These are phyloP conservation scores for Podaxis sp. DNA, from an alignment of 768 basidiomycete genomes.

Conservation along the genomic window DNA sequence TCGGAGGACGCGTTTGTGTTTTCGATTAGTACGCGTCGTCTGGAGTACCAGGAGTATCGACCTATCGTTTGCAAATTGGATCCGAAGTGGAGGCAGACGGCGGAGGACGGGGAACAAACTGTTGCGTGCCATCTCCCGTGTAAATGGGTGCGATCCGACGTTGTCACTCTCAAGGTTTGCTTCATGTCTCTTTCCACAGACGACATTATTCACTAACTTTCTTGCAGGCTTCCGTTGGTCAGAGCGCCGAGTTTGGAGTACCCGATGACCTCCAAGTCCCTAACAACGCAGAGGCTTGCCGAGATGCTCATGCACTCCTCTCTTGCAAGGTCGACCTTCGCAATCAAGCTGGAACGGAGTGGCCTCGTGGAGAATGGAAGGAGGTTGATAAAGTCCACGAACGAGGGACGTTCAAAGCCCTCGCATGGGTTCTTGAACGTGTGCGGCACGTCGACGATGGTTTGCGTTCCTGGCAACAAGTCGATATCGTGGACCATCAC, in stretches of 20 bases:
- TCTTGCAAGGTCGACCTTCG: constrained; percentile 73
- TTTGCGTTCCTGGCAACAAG: constrained; percentile 65
- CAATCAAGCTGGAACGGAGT: constrained; percentile 71
- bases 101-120: constrained; percentile 41
- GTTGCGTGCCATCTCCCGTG: constrained; percentile 61
- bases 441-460: constrained; percentile 71
- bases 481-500: constrained; percentile 42
- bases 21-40: constrained; percentile 71
- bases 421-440: constrained; percentile 88
- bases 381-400: constrained; percentile 89
- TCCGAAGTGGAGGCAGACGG: constrained; percentile 76
- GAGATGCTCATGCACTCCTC: constrained; percentile 74
- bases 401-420: constrained; percentile 70
- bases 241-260: constrained; percentile 62
- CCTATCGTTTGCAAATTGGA: constrained; percentile 75
- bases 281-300: constrained; percentile 60
- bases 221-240: constrained; percentile 48
- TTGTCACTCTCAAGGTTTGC: constrained; percentile 55
- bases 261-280: constrained; percentile 55
- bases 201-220: constrained; percentile 10
- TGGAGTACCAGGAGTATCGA: constrained; percentile 79
- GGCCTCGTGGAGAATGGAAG: constrained; percentile 71
- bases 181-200: not conserved
- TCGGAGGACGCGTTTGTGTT: constrained; percentile 84
- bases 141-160: constrained; percentile 56